These are phyloP conservation scores for Penicillium daleae DNA, from an alignment of 495 filamentous ascomycete genomes.

Conservation along the genomic window DNA sequence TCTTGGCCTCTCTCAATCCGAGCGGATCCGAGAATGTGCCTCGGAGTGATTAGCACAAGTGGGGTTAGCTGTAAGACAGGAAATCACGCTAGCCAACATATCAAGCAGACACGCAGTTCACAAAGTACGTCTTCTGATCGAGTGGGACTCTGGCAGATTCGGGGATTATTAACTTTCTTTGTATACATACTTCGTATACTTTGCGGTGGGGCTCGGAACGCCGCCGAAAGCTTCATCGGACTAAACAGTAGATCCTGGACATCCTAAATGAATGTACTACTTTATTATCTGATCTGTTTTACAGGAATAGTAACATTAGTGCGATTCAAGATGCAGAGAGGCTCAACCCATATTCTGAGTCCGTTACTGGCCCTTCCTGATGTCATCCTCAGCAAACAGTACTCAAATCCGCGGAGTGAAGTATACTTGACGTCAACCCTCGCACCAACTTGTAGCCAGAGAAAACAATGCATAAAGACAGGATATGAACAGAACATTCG, in stretches of 20 bases:
- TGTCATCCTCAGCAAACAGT: conserved; percentile 9
- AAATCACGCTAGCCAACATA: not conserved
- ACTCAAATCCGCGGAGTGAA: conserved; percentile 18
- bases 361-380: not conserved
- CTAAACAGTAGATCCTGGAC: not conserved
- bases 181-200: not conserved
- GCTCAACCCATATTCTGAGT: not conserved
- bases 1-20: not conserved
- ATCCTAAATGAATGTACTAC: not conserved
- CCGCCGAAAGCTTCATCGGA: not conserved
- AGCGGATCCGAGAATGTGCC: not conserved
- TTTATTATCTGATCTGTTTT: not conserved
- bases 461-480: not conserved
- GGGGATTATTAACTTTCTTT: too few relatives aligned
- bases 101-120: not conserved
- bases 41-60: not conserved
- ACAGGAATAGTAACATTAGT: not conserved
- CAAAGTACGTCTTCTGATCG: not conserved
- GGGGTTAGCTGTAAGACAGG: not conserved
- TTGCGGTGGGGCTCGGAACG: not conserved
- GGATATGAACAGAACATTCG: not conserved
- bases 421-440: conserved; percentile 33
- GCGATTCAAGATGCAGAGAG: not conserved
- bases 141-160: not conserved
- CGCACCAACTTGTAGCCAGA: not conserved